Percentiles rank a stretch among this genome's conserved stretches.
These are phyloP conservation scores for Symbiodinium natans DNA, from an alignment of 73 alveolate genomes.

Conservation along the genomic window DNA sequence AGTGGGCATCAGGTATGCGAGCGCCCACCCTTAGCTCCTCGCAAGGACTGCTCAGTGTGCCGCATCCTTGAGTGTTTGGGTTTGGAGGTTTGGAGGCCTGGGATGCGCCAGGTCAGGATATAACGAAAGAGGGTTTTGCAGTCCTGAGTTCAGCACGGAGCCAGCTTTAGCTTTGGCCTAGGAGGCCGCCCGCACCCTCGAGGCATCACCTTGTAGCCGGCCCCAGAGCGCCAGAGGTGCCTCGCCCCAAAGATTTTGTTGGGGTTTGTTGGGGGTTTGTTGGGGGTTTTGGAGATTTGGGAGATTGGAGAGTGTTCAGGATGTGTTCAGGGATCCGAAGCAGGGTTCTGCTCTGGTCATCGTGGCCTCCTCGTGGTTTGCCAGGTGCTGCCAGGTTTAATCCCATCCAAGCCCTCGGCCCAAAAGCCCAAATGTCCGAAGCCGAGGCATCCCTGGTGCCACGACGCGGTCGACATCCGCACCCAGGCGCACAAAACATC, in stretches of 20 bases:
- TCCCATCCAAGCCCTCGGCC: too few species aligned
- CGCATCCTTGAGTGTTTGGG: background rate
- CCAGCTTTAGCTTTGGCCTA: too few species aligned
- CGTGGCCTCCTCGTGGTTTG: too few species aligned
- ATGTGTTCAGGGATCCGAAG: too few species aligned
- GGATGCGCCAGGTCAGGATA: background rate
- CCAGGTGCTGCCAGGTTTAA: too few species aligned
- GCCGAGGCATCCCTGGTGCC: background rate
- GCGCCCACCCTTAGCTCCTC: slow-evolving; percentile 69
- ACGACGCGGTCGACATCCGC: background rate
- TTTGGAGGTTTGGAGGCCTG: background rate
- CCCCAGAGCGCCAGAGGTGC: slow-evolving; percentile 73
- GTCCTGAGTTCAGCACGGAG: background rate
- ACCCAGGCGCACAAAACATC: too few species aligned
- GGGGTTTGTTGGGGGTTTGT: too few species aligned
- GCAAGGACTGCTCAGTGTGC: slow-evolving; percentile 29
- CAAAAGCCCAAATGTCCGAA: too few species aligned
- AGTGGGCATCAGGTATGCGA: slow-evolving; percentile 52
- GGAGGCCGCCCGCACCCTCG: slow-evolving; percentile 37
- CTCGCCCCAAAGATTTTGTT: too few species aligned
- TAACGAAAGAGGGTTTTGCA: background rate
- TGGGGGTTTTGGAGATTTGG: too few species aligned
- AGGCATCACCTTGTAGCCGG: slow-evolving; percentile 47
- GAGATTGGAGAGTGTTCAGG: too few species aligned
- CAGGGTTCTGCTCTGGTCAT: too few species aligned